Conservation (phyloP, 768 basidiomycete genomes). For the Paxillus involutus region DNA sequence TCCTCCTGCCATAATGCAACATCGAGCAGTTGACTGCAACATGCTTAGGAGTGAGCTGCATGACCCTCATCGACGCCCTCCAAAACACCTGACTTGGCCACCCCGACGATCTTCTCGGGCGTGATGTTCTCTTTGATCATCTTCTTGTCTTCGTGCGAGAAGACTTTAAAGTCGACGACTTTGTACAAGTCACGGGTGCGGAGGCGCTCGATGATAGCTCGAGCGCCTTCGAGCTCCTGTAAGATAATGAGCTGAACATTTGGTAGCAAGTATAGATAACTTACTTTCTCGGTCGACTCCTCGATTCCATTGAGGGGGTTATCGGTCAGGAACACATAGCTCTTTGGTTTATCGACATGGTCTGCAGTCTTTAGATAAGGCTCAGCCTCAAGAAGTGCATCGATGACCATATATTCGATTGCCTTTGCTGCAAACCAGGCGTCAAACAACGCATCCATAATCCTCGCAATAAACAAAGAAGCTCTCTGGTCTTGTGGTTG, state of each 20-base stretch:
- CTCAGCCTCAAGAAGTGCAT: slow-evolving; percentile 71
- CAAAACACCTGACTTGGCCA: slow-evolving; percentile 32
- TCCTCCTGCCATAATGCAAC: slow-evolving; percentile 80
- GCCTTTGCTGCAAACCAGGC: slow-evolving; percentile 53
- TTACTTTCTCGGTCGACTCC: slow-evolving; percentile 37
- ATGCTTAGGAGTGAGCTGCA: slow-evolving; percentile 43
- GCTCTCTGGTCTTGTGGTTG: slow-evolving; percentile 56
- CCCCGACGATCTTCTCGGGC: slow-evolving; percentile 42
- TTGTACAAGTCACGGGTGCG: slow-evolving; percentile 65
- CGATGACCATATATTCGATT: slow-evolving; percentile 84
- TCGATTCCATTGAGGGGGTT: slow-evolving; percentile 63
- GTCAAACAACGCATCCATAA: not conserved
- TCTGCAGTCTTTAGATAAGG: slow-evolving; percentile 59
- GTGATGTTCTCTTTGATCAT: slow-evolving; percentile 34
- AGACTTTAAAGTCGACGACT: slow-evolving; percentile 63
- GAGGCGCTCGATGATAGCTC: slow-evolving; percentile 62
- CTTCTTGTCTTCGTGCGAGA: slow-evolving; percentile 32
- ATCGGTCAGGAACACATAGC: slow-evolving; percentile 69
- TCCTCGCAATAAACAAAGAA: too few species aligned
- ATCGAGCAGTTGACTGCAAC: slow-evolving; percentile 61
- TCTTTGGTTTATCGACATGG: slow-evolving; percentile 53
- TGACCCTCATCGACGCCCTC: slow-evolving; percentile 29
- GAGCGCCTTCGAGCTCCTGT: slow-evolving; percentile 60
- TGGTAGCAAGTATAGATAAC: too few species aligned
- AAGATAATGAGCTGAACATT: too few species aligned